Conservation (phyloP, 1,139 yeast genomes). For the Hyphopichia burtonii region DNA sequence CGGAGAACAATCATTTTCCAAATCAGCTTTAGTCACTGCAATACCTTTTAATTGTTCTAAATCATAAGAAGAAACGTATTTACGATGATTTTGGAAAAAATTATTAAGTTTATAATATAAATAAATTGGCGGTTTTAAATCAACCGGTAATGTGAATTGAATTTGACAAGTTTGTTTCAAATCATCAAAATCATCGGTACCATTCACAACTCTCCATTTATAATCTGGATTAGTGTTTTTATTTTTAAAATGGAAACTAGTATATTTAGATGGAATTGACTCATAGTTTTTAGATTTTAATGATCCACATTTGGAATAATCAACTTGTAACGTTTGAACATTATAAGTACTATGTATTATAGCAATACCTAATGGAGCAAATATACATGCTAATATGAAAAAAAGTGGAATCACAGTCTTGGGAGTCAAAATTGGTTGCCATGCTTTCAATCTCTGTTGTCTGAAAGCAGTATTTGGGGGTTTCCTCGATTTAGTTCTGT, state of each 20-base stretch:
- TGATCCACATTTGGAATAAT: conserved; percentile 57
- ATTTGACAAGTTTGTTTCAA: conserved; percentile 47
- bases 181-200: conserved; percentile 35
- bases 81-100: conserved; percentile 76
- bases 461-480: conserved; percentile 81
- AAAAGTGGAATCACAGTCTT: conserved; percentile 71
- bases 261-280: conserved; percentile 51
- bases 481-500: conserved; percentile 52
- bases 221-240: conserved; percentile 43
- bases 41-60: conserved; percentile 62
- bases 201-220: conserved; percentile 51
- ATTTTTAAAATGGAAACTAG: conserved; percentile 53
- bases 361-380: conserved; percentile 75
- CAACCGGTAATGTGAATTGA: conserved; percentile 58
- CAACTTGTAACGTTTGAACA: conserved; percentile 57
- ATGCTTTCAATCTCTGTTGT: conserved; percentile 70
- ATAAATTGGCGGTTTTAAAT: conserved; percentile 59
- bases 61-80: conserved; percentile 71
- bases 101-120: conserved; percentile 70
- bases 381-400: conserved; percentile 59
- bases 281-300: conserved; percentile 36
- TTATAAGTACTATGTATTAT: conserved; percentile 56
- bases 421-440: conserved; percentile 83
- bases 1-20: conserved; percentile 61
- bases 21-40: conserved; percentile 47